Evolutionary conservation across 2,329 filamentous ascomycete species (phyloP), one percentile per base, ranked within the genome.

Genomic region (Colletotrichum camelliae): DNA sequence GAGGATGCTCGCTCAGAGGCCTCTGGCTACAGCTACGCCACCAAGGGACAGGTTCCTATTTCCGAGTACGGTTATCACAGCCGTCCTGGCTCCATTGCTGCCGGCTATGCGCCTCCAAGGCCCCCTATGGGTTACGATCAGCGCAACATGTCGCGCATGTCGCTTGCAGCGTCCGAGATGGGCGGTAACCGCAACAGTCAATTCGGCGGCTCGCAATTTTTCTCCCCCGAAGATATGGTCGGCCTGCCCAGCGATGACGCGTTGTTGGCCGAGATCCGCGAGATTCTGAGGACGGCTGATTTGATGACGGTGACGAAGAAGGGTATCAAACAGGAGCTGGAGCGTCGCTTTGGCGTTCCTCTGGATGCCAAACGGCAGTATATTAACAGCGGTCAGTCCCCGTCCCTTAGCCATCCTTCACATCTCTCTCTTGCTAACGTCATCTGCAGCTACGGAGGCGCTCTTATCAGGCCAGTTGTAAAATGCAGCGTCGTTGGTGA

Each of bases 291-390:
- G 80, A 97, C 94, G 15, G 96, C 96, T 3, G 97, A 99, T 86
- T 87, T 99, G 82, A 99, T 99, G 97, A 96, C 92, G 6, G 95
- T 99, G 58, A 99, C 97, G 79, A 99, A 99, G 92, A 99, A 99
- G 92, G 95, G 94, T 80, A 94, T 99, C 86, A 98, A 98, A 90
- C 87, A 91, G 79, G 97, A 99, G 87, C 87, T 99, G 74, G 97
- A 99, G 89, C 92, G 93, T 81, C 91, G 96, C 77, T 99, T 99
- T 82, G 95, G 94, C 77, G 93, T 98, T 77, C 91, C 93, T 75
- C 90, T 99, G 75, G 96, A 98, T 83, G 89, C 93, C 70, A 97
- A 95, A 90, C 94, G 96, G 85, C 92, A 95, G 74, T 99, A 98
- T 85, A 98, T 99, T 83, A 96, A 96, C 84, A 96, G 93, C 87